A percentile compares a stretch with the other conserved stretches of the same genome.
These are phyloP conservation scores for Penicillium decumbens DNA, from an alignment of 2,329 filamentous ascomycete species.

Conservation along the genomic window DNA sequence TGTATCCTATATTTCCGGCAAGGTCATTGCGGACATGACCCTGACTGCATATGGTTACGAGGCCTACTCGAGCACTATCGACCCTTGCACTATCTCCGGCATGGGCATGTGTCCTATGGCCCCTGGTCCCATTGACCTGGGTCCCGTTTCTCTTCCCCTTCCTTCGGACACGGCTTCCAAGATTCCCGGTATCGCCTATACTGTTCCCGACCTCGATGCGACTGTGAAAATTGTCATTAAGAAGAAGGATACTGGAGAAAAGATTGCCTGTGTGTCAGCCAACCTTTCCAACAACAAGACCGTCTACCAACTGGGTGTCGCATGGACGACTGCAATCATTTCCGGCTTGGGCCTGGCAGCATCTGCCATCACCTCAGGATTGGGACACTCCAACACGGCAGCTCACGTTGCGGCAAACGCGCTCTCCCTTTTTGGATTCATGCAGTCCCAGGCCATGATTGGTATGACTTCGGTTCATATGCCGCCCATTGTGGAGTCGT, in stretches of 20 bases:
- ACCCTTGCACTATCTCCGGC: slow-evolving; percentile 69
- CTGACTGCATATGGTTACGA: slow-evolving; percentile 79
- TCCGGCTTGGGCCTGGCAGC: slow-evolving; percentile 76
- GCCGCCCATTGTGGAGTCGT: slow-evolving; percentile 82
- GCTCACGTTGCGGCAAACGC: slow-evolving; percentile 92
- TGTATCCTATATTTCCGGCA: slow-evolving; percentile 76
- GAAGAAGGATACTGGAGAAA: slow-evolving; percentile 57
- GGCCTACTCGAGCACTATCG: slow-evolving; percentile 61
- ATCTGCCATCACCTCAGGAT: slow-evolving; percentile 80
- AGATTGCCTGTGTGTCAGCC: slow-evolving; percentile 81
- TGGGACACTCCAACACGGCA: slow-evolving; percentile 89
- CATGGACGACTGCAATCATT: slow-evolving; percentile 84
- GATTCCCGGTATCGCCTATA: slow-evolving; percentile 82
- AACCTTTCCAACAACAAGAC: slow-evolving; percentile 86
- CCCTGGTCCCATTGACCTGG: slow-evolving; percentile 70
- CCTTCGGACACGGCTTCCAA: slow-evolving; percentile 53
- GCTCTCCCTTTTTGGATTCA: slow-evolving; percentile 88
- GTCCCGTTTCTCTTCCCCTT: slow-evolving; percentile 62
- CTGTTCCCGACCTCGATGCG: slow-evolving; percentile 85
- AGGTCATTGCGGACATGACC: slow-evolving; percentile 70
- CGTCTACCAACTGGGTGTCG: slow-evolving; percentile 80
- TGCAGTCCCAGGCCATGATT: slow-evolving; percentile 88
- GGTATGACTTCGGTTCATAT: slow-evolving; percentile 76
- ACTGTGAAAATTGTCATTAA: slow-evolving; percentile 79
- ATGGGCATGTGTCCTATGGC: slow-evolving; percentile 86